phyloP scores from a whole-genome alignment of 2,329 filamentous ascomycete genomes.

The Trichoderma harzianum region DNA sequence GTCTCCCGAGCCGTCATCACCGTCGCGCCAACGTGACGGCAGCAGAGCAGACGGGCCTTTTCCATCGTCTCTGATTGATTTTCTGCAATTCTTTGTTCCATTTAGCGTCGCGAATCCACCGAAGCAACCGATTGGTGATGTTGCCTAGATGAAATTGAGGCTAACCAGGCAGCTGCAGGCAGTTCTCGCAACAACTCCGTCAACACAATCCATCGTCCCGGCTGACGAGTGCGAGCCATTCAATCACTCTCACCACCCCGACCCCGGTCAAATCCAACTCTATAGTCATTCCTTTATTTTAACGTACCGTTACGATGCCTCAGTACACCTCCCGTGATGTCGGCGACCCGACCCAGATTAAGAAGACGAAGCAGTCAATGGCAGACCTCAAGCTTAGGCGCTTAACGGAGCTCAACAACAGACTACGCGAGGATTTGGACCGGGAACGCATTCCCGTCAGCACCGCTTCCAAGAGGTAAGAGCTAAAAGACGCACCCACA shows the following conservation, averaged over 20 bases:
- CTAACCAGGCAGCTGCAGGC: constrained; percentile 13
- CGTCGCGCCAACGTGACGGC: not conserved
- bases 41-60: constrained; percentile 2
- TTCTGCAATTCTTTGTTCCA: not conserved
- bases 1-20: not conserved
- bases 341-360: constrained; percentile 64
- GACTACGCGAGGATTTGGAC: constrained; percentile 92
- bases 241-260: not conserved
- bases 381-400: constrained; percentile 95
- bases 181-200: constrained; percentile 16
- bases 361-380: constrained; percentile 99
- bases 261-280: constrained; percentile 21
- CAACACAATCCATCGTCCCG: constrained; percentile 4
- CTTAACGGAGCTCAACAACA: constrained; percentile 93
- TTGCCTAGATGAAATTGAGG: not conserved
- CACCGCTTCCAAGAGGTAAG: constrained; percentile 83
- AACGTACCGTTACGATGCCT: constrained; percentile 49
- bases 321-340: constrained; percentile 65
- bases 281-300: constrained; percentile 8
- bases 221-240: constrained; percentile 13
- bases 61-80: not conserved
- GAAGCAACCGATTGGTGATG: not conserved
- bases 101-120: not conserved
- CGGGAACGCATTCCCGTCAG: constrained; percentile 93
- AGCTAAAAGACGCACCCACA: not conserved